Base-by-base conservation (phyloP, 176 grass and related monocot genomes). In the Phyllostachys edulis region DNA sequence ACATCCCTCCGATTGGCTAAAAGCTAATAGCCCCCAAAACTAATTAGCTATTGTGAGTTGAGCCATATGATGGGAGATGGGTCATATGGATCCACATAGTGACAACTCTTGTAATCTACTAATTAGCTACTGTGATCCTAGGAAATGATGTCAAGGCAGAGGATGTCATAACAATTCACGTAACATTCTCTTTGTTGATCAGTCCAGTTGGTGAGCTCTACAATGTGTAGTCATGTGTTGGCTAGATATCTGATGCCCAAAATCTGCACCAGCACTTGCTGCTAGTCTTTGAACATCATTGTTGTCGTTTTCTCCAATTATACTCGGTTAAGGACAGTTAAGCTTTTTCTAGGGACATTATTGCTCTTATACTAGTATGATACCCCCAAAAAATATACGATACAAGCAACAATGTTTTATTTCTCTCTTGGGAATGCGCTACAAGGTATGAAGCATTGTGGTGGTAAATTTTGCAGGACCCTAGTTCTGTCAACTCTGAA, bases 401-500 rank as follows among this genome's bases (percentile, higher is more conserved):
- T n/a, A 0, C 9, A 60, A 61, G n/a, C 39, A 8, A 15, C 67
- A 61, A 23, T 37, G 26, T 40, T 47, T n/a, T 57, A 46, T 88
- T 76, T 21, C 24, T 87, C 27, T 75, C 10, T 41, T 76, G 75
- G 55, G n/a, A 10, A 17, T 83, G 44, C 2, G 9, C 15, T 67
- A 24, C 50, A 73, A 32, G 54, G 63, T 67, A 68, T 79, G 54
- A 84, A 50, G 23, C 29, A 60, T 56, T 59, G 13, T 85, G 10
- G 24, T 82, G 71, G 13, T 87, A 67, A 77, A 81, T 89, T 52
- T 83, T 91, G 50, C 79, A 97, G 95, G 90, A 89, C 56, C 51
- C 55, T 77, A 74, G 47, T 79, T 80, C 87, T 86, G 89, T 78
- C 50, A 78, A 67, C 68, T 77, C 90, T 73, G 91, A 92, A 64